Evolutionary conservation across 768 basidiomycete species (phyloP).

Genomic region (Boletus vinaceobasis): DNA sequence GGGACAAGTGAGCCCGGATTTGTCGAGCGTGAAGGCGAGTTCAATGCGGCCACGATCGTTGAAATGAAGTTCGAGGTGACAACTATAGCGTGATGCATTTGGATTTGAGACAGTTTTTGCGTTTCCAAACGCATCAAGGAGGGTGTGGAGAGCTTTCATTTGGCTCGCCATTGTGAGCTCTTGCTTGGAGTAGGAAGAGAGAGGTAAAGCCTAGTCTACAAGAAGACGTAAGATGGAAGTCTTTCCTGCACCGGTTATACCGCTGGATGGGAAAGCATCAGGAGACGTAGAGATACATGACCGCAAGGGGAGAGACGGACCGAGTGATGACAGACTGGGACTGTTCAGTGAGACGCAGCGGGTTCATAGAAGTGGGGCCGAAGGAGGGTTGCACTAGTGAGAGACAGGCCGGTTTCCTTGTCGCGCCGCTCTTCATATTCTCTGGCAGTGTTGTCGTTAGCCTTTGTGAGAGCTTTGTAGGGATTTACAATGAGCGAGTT

Average conservation of each 20-base stretch:
- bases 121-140: slow-evolving; percentile 89
- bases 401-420: slow-evolving; percentile 68
- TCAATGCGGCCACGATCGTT: slow-evolving; percentile 71
- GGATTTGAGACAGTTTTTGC: slow-evolving; percentile 84
- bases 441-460: slow-evolving; percentile 76
- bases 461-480: slow-evolving; percentile 72
- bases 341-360: slow-evolving; percentile 71
- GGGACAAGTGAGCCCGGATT: slow-evolving; percentile 73
- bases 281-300: neutral
- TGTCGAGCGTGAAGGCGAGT: slow-evolving; percentile 82
- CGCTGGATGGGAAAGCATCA: slow-evolving; percentile 43
- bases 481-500: slow-evolving; percentile 84
- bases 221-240: slow-evolving; percentile 70
- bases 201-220: slow-evolving; percentile 73
- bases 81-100: slow-evolving; percentile 80
- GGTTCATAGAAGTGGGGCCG: slow-evolving; percentile 89
- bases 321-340: slow-evolving; percentile 75
- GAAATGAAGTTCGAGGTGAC: slow-evolving; percentile 85
- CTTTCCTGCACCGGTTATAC: slow-evolving; percentile 88
- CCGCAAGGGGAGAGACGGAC: slow-evolving; percentile 40
- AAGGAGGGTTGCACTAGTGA: slow-evolving; percentile 53
- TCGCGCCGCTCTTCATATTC: slow-evolving; percentile 83
- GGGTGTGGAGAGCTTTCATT: slow-evolving; percentile 67
- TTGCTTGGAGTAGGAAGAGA: slow-evolving; percentile 78
- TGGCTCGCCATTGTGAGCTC: slow-evolving; percentile 70